These are phyloP conservation scores for Crataegus laevigata DNA, from an alignment of 306 rosid species.

Conservation along the genomic window DNA sequence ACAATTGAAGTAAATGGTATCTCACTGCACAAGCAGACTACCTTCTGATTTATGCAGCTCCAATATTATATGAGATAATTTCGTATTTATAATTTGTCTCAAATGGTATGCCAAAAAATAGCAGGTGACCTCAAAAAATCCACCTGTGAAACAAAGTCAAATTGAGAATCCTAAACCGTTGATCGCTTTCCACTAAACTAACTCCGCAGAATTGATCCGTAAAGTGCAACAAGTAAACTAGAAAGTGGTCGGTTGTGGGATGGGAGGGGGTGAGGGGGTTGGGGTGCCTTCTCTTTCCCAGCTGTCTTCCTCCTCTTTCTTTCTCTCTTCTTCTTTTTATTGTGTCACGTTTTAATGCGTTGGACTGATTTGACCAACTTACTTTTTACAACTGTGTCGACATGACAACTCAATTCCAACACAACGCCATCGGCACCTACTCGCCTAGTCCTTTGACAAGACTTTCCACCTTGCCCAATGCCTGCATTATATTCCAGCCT, in stretches of 20 bases:
- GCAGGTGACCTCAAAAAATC: background rate
- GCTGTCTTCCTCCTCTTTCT: background rate
- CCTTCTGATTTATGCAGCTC: too few relatives aligned
- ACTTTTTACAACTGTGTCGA: background rate
- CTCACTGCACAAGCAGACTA: background rate
- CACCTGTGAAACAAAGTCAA: too few relatives aligned
- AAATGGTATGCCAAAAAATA: background rate
- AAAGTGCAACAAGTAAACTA: too few relatives aligned
- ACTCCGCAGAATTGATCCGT: too few relatives aligned
- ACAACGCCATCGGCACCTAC: background rate
- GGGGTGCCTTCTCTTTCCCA: background rate
- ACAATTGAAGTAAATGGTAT: too few relatives aligned
- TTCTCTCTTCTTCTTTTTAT: background rate
- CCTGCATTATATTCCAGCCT: background rate
- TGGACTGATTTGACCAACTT: constrained; percentile 11
- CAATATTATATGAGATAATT: background rate
- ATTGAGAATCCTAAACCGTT: too few relatives aligned
- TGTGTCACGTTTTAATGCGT: background rate
- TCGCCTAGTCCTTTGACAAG: background rate
- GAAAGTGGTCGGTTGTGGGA: background rate
- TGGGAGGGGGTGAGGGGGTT: background rate
- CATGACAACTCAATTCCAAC: background rate
- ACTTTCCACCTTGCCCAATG: background rate
- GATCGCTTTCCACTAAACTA: too few relatives aligned
- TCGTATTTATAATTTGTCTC: too few relatives aligned